Conservation (phyloP, 2,329 filamentous ascomycete species). For the Didymella pinodella region DNA sequence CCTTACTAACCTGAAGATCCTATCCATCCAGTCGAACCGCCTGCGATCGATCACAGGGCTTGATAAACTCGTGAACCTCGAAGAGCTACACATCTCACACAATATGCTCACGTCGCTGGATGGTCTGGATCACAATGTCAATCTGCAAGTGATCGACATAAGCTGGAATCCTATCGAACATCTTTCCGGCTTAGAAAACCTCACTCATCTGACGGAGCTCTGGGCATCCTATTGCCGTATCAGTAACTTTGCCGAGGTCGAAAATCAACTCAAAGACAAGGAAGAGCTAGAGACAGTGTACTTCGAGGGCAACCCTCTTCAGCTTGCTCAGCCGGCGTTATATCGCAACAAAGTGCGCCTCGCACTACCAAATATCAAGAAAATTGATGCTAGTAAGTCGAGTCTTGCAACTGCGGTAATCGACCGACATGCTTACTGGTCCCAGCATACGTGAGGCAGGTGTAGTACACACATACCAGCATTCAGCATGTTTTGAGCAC, state of each 20-base stretch:
- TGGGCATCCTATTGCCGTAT: constrained; percentile 94
- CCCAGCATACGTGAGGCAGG: constrained; percentile 33
- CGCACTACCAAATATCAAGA: constrained; percentile 83
- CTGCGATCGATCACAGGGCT: constrained; percentile 81
- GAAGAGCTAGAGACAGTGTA: constrained; percentile 86
- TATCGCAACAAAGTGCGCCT: constrained; percentile 94
- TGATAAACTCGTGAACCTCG: constrained; percentile 74
- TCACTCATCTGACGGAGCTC: constrained; percentile 81
- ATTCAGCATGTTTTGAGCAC: not conserved
- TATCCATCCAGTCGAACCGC: constrained; percentile 95
- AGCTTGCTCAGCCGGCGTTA: constrained; percentile 77
- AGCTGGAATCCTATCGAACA: constrained; percentile 84
- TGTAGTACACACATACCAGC: constrained; percentile 17
- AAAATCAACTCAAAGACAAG: constrained; percentile 80
- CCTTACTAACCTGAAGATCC: constrained; percentile 80
- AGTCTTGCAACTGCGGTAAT: not conserved
- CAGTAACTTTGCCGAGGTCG: constrained; percentile 80
- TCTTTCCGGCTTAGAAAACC: constrained; percentile 73
- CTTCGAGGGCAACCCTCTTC: constrained; percentile 93
- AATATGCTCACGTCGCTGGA: constrained; percentile 83
- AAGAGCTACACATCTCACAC: constrained; percentile 95
- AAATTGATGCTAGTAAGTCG: constrained; percentile 94
- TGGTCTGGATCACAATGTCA: constrained; percentile 63
- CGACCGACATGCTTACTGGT: constrained; percentile 13
- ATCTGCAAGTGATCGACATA: constrained; percentile 82